Conservation (phyloP, 768 basidiomycete genomes). For the Mycena galericulata region DNA sequence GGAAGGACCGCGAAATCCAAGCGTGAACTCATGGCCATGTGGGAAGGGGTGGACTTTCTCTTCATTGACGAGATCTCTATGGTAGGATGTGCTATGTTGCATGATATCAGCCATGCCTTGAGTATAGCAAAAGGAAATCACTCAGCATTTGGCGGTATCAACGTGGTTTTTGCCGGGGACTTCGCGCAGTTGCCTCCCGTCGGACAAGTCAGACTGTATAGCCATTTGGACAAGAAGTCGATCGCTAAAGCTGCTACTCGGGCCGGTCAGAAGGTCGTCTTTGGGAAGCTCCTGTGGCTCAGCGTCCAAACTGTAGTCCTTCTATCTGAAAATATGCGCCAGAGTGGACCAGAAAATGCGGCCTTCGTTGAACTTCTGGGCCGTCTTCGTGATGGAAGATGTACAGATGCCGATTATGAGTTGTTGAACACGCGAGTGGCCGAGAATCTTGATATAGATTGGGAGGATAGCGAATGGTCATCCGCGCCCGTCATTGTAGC, state of each 20-base stretch:
- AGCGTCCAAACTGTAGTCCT: background rate
- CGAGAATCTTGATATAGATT: background rate
- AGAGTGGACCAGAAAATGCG: too few species aligned
- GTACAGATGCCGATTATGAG: too few species aligned
- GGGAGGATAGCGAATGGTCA: background rate
- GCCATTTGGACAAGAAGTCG: too few species aligned
- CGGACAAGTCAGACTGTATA: too few species aligned
- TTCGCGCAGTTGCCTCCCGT: slow-evolving; percentile 58
- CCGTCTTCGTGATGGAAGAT: too few species aligned
- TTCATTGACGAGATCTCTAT: slow-evolving; percentile 56
- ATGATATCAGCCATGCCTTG: slow-evolving; percentile 49
- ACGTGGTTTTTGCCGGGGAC: slow-evolving; percentile 56
- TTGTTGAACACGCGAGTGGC: background rate
- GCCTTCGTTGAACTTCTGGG: background rate
- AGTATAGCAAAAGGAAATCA: slow-evolving; percentile 45
- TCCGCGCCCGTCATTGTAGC: background rate
- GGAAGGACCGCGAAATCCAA: background rate
- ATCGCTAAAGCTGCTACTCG: background rate
- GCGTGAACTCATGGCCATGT: slow-evolving; percentile 43
- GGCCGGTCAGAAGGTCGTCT: background rate
- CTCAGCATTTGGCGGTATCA: slow-evolving; percentile 52
- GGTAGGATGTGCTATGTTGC: slow-evolving; percentile 48
- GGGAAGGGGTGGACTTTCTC: slow-evolving; percentile 54
- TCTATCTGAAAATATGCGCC: background rate
- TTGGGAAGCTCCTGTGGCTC: background rate